Conservation (phyloP, 495 filamentous ascomycete species). For the Aspergillus sclerotioniger region DNA sequence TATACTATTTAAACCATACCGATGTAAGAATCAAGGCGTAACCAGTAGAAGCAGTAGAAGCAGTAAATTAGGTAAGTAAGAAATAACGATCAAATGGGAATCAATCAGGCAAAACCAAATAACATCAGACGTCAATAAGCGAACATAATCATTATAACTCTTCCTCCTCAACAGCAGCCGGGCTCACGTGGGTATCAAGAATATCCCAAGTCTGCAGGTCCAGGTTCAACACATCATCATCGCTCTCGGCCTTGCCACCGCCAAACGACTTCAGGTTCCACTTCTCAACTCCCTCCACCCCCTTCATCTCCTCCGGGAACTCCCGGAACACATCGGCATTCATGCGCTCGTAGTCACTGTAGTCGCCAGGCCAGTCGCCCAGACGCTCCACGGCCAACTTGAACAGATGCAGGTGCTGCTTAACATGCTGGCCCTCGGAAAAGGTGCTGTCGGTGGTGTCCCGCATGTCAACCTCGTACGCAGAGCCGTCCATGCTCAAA, state of each 20-base stretch:
- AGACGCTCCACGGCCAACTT: constrained; percentile 40
- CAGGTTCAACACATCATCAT: constrained; percentile 21
- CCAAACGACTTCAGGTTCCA: constrained; percentile 42
- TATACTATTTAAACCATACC: too few species aligned
- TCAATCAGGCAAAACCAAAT: not conserved
- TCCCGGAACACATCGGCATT: constrained; percentile 21
- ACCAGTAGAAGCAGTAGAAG: too few species aligned
- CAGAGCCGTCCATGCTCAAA: constrained; percentile 17
- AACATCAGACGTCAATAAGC: not conserved
- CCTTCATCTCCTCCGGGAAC: constrained; percentile 27
- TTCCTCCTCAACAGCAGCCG: constrained; percentile 3
- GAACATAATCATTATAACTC: constrained; percentile 6
- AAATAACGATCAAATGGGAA: not conserved
- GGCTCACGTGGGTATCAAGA: not conserved
- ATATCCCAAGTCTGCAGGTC: constrained; percentile 10
- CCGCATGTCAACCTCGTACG: constrained; percentile 8
- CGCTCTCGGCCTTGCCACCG: constrained; percentile 27
- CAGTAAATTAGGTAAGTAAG: not conserved
- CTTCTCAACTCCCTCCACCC: constrained; percentile 38
- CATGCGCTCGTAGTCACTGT: constrained; percentile 31
- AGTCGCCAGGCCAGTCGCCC: constrained; percentile 42
- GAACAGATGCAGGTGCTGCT: constrained; percentile 35
- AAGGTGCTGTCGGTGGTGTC: not conserved
- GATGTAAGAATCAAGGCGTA: too few species aligned
- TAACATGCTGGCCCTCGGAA: constrained; percentile 29